Base-by-base conservation (phyloP, 352 stramenopile genomes). In the Phytophthora pseudosyringae region DNA sequence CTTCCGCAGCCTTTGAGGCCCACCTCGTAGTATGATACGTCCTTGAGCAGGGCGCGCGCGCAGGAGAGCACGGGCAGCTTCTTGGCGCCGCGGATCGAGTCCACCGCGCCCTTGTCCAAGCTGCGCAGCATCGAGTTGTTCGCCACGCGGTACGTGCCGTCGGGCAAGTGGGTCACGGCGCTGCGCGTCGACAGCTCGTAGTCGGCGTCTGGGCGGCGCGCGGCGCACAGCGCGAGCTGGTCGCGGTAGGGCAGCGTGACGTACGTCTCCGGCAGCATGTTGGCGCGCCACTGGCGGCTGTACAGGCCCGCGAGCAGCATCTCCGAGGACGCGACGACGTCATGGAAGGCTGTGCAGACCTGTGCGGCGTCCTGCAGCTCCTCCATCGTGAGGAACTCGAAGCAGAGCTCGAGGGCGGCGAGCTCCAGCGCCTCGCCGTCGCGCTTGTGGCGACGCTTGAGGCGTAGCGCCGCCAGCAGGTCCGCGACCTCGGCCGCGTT, bases 111-210 rank as follows among this genome's bases (percentile, higher is more conserved):
- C 53, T 77, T 78, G 15, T 75, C 74, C 53, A 96, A 90, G 55
- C 75, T 89, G 40, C 88, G 84, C 54, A 96, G 73, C 75, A 94
- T 89, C 51, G 88, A 96, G 67, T 93, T 89, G 75, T 96, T 96
- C 31, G 80, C 33, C 18, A 96, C 69, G 5, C 71, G 69, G 57
- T 75, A 75, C 31, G 68, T 87, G 49, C 71, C 74, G 43, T 89
- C 57, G 15, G 48, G 18, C 10, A 74, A 64, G 29, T 67, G 49
- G 13, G 65, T 86, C 11, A 89, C 73, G 1, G 64, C 52, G 48
- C 85, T 87, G 51, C 87, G 85, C 29, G 85, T 92, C 50, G 81
- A 79, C 52, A 95, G 64, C 53, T 73, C 56, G 59, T 88, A 86
- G 45, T 21, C n/a, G 44, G 38, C 29, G 39, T 64, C 45, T 31